Evolutionary conservation across 257 asterid species (phyloP).

Genomic region (Catharanthus roseus): DNA sequence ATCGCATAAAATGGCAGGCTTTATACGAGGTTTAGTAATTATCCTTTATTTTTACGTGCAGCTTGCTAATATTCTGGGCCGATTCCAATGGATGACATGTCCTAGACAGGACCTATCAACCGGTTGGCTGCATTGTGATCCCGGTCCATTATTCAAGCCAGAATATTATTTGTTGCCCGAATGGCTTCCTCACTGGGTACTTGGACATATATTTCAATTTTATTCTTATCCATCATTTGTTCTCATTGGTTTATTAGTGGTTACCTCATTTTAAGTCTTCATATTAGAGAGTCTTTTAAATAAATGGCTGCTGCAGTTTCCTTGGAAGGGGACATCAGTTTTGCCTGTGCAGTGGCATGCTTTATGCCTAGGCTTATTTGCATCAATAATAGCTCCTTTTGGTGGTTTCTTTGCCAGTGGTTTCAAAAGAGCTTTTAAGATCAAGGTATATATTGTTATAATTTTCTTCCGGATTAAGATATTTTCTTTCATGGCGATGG

Average conservation of each 20-base stretch:
- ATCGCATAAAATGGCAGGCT: no score
- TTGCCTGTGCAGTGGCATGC: constrained; percentile 88
- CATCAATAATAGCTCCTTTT: constrained; percentile 94
- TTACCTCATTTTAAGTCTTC: background rate
- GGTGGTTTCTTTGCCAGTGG: constrained; percentile 99
- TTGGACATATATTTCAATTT: no score
- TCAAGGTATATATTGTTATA: constrained; percentile 43
- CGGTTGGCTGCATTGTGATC: constrained; percentile 65
- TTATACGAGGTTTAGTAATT: no score
- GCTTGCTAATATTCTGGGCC: constrained; percentile 50
- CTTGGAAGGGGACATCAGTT: constrained; percentile 52
- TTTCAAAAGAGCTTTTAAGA: constrained; percentile 93
- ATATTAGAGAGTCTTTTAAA: background rate
- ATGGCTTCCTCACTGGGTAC: constrained; percentile 44
- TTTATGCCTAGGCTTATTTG: constrained; percentile 65
- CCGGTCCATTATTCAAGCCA: constrained; percentile 48
- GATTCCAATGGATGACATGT: constrained; percentile 59
- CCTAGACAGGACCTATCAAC: constrained; percentile 66
- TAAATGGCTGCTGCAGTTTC: constrained; percentile 37
- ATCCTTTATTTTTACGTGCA: constrained; percentile 26
- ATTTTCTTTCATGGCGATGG: background rate
- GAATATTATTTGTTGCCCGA: constrained; percentile 37
- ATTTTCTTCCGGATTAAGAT: background rate
- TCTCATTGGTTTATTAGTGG: background rate
- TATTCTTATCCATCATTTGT: no score